Conservation (phyloP, 208 protist genomes). For the Trichomonas vaginalis region DNA sequence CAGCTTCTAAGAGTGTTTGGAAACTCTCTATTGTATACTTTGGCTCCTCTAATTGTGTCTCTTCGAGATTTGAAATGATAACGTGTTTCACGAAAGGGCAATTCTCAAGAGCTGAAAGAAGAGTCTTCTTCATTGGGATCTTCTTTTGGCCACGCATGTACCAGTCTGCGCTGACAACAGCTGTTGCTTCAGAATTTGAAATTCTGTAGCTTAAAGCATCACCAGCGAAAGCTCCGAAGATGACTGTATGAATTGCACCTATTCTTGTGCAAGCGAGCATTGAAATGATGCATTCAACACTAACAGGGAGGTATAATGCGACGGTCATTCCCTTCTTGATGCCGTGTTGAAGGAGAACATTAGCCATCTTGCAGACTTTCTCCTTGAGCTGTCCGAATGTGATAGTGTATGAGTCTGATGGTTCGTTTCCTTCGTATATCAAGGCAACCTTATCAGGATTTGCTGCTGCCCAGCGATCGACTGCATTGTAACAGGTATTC, state of each 20-base stretch:
- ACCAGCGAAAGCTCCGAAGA: slow-evolving; percentile 40
- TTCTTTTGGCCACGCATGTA: slow-evolving; percentile 22
- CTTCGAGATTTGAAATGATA: neutral
- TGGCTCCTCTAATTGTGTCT: neutral
- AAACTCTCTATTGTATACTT: neutral
- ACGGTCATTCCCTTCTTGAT: slow-evolving; percentile 59
- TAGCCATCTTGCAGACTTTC: slow-evolving; percentile 26
- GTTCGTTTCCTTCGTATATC: slow-evolving; percentile 27
- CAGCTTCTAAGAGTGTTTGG: neutral
- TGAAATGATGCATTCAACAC: slow-evolving; percentile 49
- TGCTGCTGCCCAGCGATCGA: slow-evolving; percentile 25
- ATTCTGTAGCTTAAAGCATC: slow-evolving; percentile 46
- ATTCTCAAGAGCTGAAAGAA: neutral
- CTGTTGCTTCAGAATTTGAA: slow-evolving; percentile 41
- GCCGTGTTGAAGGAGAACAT: slow-evolving; percentile 50
- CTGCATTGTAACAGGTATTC: slow-evolving; percentile 30
- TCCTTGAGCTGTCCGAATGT: slow-evolving; percentile 17
- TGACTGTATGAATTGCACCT: slow-evolving; percentile 52
- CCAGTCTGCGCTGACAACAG: slow-evolving; percentile 34
- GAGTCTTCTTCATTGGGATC: slow-evolving; percentile 27
- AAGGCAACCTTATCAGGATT: slow-evolving; percentile 17
- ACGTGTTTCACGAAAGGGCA: neutral
- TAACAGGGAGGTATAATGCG: slow-evolving; percentile 81
- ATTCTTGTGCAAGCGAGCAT: slow-evolving; percentile 93
- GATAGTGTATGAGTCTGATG: neutral